Evolutionary conservation across 768 basidiomycete species (phyloP).

Genomic region (Pilatotrama ljubarskyi): DNA sequence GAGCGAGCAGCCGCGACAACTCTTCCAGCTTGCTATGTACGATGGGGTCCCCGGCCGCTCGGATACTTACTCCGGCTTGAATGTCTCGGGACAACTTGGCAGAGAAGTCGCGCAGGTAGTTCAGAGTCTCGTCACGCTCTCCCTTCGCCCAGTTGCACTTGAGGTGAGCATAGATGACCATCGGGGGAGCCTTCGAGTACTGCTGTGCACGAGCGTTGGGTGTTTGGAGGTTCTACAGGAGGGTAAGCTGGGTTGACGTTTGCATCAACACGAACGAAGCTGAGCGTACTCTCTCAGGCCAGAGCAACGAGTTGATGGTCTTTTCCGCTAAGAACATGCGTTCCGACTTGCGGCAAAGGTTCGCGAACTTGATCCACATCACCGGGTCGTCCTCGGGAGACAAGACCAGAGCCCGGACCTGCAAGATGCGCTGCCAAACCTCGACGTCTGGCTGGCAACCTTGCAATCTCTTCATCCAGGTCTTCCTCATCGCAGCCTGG

Average conservation of each 20-base stretch:
- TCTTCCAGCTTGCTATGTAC: constrained; percentile 64
- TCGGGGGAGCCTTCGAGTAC: constrained; percentile 78
- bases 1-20: constrained; percentile 84
- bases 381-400: constrained; percentile 92
- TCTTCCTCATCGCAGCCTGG: constrained; percentile 87
- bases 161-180: constrained; percentile 94
- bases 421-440: constrained; percentile 97
- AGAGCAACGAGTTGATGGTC: constrained; percentile 89
- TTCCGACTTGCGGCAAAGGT: constrained; percentile 93
- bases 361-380: constrained; percentile 99
- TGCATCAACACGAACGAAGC: neutral
- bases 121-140: constrained; percentile 73
- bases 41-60: constrained; percentile 44
- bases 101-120: constrained; percentile 81
- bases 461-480: constrained; percentile 98
- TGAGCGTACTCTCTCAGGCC: constrained; percentile 60
- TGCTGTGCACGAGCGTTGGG: constrained; percentile 49
- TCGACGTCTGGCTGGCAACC: constrained; percentile 98
- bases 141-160: constrained; percentile 96
- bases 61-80: constrained; percentile 40
- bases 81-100: constrained; percentile 74
- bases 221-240: constrained; percentile 38
- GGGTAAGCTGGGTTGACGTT: neutral
- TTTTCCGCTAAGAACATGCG: constrained; percentile 96
- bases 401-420: constrained; percentile 91